Base-by-base conservation (phyloP, 2,329 filamentous ascomycete genomes). In the Tolypocladium album region DNA sequence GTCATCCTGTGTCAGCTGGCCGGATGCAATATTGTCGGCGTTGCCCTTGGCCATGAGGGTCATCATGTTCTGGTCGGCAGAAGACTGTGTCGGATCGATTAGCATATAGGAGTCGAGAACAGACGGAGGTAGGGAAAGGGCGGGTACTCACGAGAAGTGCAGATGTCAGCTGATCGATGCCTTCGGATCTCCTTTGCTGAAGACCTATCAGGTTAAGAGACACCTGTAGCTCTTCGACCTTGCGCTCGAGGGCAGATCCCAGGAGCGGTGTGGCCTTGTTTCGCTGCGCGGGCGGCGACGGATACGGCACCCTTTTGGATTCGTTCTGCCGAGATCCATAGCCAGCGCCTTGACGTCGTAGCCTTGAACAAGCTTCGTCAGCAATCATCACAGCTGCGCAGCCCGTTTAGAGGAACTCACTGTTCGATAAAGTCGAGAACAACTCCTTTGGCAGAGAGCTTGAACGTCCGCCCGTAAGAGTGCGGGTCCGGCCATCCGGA, bases 401-500 rank as follows among this genome's bases (percentile, higher is more conserved):
- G 13, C 12, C 8, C 3, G 5, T 9, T 8, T 31, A 38, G 22
- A 34, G 2, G 17, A 31, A 76, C 82, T 72, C 72, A 85, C 82
- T 80, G 78, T 61, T 82, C 77, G 56, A 96, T 84, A 71, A 96
- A 92, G 69, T 91, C 86, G 15, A 86, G 78, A 67, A 88, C 82
- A 65, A 92, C 79, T 42, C 86, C 85, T 67, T 79, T 79, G 62
- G 85, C 85, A 0, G 83, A 80, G 59, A 92, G 74, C 61, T 83
- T 83, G 70, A 87, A 87, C 27, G 84, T 76, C 36, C 82, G 80
- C n/a, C 88, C 88, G 68, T 84, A 87, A 20, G 82, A 81, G 60
- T 79, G 76, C 11, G 81, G 71, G 60, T 86, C 82, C 59, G 79
- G 81, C 76, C 87, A 86, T 39, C 79, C 80, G 50, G 74, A 74